A percentile compares a stretch with the other conserved stretches of the same genome.
These are phyloP conservation scores for Anthracocystis panici-leucophaei DNA, from an alignment of 1,284 basidiomycete species.

Conservation along the genomic window DNA sequence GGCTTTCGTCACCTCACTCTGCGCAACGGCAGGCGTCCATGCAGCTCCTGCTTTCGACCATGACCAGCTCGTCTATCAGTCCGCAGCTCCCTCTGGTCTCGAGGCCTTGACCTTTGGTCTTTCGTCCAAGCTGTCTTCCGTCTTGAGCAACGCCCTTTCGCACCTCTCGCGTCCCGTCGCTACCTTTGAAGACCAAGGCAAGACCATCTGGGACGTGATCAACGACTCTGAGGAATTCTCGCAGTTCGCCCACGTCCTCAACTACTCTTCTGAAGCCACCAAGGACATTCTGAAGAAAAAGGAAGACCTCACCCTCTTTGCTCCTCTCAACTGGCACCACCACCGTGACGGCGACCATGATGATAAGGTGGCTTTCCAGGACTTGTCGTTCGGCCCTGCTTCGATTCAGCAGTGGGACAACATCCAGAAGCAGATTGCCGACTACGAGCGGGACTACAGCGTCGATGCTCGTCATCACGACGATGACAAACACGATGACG, in stretches of 20 bases:
- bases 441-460: constrained; percentile 29
- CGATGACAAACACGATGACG: constrained; percentile 67
- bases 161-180: constrained; percentile 11
- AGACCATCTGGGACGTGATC: constrained; percentile 59
- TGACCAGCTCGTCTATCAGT: constrained; percentile 24
- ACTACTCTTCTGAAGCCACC: constrained; percentile 56
- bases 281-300: constrained; percentile 56
- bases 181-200: constrained; percentile 19
- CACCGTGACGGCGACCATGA: constrained; percentile 28
- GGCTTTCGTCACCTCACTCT: constrained; percentile 15
- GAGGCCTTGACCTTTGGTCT: constrained; percentile 30
- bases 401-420: constrained; percentile 39
- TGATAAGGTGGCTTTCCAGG: constrained; percentile 23
- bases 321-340: constrained; percentile 60
- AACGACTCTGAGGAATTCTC: constrained; percentile 46
- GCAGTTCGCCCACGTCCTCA: constrained; percentile 57
- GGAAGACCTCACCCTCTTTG: constrained; percentile 53
- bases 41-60: constrained; percentile 34
- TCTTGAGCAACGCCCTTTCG: constrained; percentile 16
- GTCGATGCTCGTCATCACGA: constrained; percentile 8
- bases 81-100: constrained; percentile 19
- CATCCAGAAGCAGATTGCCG: constrained; percentile 43
- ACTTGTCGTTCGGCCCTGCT: constrained; percentile 29
- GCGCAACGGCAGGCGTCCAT: constrained; percentile 4
- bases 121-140: constrained; percentile 33